Evolutionary conservation across 768 basidiomycete genomes (phyloP).

Genomic region (Leccinum arenicola): DNA sequence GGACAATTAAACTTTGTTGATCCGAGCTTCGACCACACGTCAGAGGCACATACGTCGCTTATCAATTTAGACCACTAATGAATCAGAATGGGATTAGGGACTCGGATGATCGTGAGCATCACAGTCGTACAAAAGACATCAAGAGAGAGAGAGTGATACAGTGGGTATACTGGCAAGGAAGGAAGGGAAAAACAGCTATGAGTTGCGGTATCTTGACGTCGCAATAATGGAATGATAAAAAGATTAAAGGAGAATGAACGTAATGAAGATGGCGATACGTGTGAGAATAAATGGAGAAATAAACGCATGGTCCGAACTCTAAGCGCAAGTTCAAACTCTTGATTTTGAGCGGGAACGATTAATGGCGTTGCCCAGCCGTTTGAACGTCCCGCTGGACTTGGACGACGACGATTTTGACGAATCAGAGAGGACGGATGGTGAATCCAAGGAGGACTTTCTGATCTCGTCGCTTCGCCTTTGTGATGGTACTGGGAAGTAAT

Average conservation of each 20-base stretch:
- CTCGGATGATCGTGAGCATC: constrained; percentile 5
- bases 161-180: constrained; percentile 5
- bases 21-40: background rate
- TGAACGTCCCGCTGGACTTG: constrained; percentile 23
- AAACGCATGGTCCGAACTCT: background rate
- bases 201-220: background rate
- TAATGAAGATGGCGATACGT: constrained; percentile 3
- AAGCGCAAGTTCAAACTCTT: constrained; percentile 8
- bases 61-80: background rate
- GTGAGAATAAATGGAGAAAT: constrained; percentile 4
- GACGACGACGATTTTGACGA: constrained; percentile 18
- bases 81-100: background rate
- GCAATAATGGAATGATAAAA: constrained; percentile 21
- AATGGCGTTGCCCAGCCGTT: constrained; percentile 18
- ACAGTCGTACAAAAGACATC: constrained; percentile 1
- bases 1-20: constrained; percentile 16
- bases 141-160: constrained; percentile 11
- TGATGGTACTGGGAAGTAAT: constrained; percentile 34
- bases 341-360: constrained; percentile 24
- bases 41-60: background rate
- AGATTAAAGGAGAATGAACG: constrained; percentile 9
- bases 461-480: constrained; percentile 31
- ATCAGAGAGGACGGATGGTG: constrained; percentile 28
- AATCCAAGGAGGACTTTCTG: constrained; percentile 26
- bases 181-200: background rate